Conservation (phyloP, 148 eudicot genomes). For the Simmondsia chinensis region DNA sequence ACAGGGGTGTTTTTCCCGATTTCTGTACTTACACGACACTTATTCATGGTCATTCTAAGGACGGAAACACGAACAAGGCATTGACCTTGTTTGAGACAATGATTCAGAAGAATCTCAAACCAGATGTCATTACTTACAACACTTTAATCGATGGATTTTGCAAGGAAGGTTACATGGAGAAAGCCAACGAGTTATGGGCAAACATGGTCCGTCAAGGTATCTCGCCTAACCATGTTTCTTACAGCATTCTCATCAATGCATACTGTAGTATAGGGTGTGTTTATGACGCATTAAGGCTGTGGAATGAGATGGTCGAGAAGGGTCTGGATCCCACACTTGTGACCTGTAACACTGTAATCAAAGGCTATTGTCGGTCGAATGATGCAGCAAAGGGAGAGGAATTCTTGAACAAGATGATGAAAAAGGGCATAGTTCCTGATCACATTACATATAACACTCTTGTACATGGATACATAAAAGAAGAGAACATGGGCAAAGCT, state of each 20-base stretch:
- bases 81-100: slow-evolving; percentile 39
- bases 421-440: slow-evolving; percentile 43
- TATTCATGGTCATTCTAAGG: slow-evolving; percentile 62
- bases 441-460: slow-evolving; percentile 62
- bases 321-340: slow-evolving; percentile 55
- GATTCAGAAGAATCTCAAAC: slow-evolving; percentile 62
- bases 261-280: slow-evolving; percentile 37
- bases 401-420: slow-evolving; percentile 34
- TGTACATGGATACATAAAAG: slow-evolving; percentile 56
- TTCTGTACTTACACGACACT: slow-evolving; percentile 58
- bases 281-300: slow-evolving; percentile 46
- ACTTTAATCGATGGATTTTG: slow-evolving; percentile 74
- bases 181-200: slow-evolving; percentile 37
- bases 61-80: slow-evolving; percentile 42
- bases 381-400: slow-evolving; percentile 33
- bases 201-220: slow-evolving; percentile 42
- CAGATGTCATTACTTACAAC: slow-evolving; percentile 70
- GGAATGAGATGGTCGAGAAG: slow-evolving; percentile 75
- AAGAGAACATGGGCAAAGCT: slow-evolving; percentile 51
- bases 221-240: slow-evolving; percentile 52
- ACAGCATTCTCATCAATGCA: slow-evolving; percentile 58
- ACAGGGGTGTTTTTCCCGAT: slow-evolving; percentile 61
- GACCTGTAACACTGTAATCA: slow-evolving; percentile 58
- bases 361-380: slow-evolving; percentile 64
- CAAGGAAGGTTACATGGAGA: slow-evolving; percentile 61